Base-by-base conservation (phyloP, 352 stramenopile species). In the Phytophthora macrochlamydospora region DNA sequence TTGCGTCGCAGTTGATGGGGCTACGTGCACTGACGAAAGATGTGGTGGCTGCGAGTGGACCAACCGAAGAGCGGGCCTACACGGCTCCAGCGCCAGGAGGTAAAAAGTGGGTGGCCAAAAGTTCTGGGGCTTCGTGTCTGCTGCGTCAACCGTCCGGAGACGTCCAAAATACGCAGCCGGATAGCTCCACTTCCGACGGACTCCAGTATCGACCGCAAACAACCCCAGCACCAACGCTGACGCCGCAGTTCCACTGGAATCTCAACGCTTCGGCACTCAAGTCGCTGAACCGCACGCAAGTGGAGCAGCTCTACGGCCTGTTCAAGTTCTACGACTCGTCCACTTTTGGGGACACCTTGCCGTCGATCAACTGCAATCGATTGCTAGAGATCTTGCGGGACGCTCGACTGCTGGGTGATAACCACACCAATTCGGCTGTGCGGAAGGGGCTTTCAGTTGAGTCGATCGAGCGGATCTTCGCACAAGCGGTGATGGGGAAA, bases 321-420 rank as follows among this genome's bases (percentile, higher is more conserved):
- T 89, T 89, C 60, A 60, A 67, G 11, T 87, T 91, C 53, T 91
- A 89, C 62, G 77, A 89, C 46, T 89, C 81, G 2, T 89, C 81
- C 7, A 60, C 59, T 32, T n/a, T 58, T 11, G 77, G 72, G 7
- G 81, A 89, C 59, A 29, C 56, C 29, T 49, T 89, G 12, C 77
- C 81, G 3, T 81, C 81, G 2, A 81, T 91, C 55, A 77, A 81
- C 55, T 78, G 64, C 13, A 14, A 53, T 1, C 79, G 79, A 3
- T 66, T 91, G 9, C 18, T 83, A 0, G 65, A 86, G 30, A 51
- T 91, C 7, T 58, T 89, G 24, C 71, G 75, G 2, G 81, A 88
- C 44, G 73, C 62, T 5, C 31, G 63, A 2, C 53, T 88, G 2
- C 38, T 85, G 0, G 58, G 32, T 14, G 37, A 62, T 30, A 45